Evolutionary conservation across 495 filamentous ascomycete genomes (phyloP), one percentile per base, ranked within the genome.

Genomic region (Cercophora scortea): DNA sequence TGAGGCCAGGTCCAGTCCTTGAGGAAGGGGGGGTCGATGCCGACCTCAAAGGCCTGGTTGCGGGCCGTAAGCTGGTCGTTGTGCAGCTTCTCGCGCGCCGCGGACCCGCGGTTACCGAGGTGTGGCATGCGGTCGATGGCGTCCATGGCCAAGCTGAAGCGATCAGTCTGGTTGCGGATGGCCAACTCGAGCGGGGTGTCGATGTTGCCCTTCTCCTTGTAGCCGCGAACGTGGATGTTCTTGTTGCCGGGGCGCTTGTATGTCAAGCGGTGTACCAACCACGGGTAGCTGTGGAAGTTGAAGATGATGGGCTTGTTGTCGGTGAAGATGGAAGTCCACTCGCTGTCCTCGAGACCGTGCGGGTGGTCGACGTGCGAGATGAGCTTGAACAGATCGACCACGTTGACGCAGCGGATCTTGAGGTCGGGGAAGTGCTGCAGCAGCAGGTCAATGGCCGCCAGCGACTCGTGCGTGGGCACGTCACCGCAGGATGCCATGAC

Each of bases 251-350:
- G 78, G 0, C 83, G 80, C 70, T 84, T 84, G 69, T 87, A 87
- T 1, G 82, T 82, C 51, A 89, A 64, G 25, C 85, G 75, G 68
- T 88, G 83, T 39, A 89, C 78, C 57, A 88, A 74, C 83, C 82
- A 89, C 2, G 85, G 85, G 67, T 89, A 87, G 15, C 77, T 82
- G 70, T 89, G 85, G 79, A 87, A 88, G 72, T 87, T 87, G 78
- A 89, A 88, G 57, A 88, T 78, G 64, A 86, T 74, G 35, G 85
- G 84, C 52, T 74, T 81, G 72, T 86, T 69, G 17, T 69, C 67
- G 1, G 85, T 89, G 71, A 88, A 88, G 47, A 86, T 56, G 6
- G 82, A 69, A n/a, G 63, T 60, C 79, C 80, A 88, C 58, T 85
- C 78, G 32, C 53, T 57, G 52, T 87, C 80, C 1, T 71, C 71